Conservation (phyloP, 129 eudicot genomes). For the Tagetes erecta region DNA sequence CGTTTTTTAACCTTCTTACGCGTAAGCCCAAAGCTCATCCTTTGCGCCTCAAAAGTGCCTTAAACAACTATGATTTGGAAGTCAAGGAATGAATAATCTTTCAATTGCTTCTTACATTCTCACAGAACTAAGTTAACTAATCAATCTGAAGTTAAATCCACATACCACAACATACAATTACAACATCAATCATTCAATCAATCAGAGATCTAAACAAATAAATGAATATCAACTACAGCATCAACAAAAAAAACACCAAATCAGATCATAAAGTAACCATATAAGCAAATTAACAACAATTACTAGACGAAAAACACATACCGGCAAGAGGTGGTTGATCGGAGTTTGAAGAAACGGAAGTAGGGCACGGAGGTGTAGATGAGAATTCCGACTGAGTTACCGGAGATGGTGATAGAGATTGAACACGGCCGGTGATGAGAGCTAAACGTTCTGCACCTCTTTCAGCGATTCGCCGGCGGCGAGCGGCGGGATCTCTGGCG, state of each 20-base stretch:
- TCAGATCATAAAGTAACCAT: not conserved
- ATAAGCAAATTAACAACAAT: not conserved
- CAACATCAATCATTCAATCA: not conserved
- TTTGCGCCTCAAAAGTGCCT: too few species aligned
- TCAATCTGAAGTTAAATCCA: not conserved
- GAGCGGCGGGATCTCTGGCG: slow-evolving; percentile 57
- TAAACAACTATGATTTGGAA: too few species aligned
- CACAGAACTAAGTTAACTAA: slow-evolving; percentile 1
- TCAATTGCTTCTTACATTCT: slow-evolving; percentile 3
- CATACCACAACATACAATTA: not conserved
- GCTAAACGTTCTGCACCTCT: slow-evolving; percentile 90
- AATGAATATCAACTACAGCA: not conserved
- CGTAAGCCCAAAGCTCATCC: too few species aligned
- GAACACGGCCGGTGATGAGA: slow-evolving; percentile 77
- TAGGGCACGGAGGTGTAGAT: slow-evolving; percentile 28
- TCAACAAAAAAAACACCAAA: not conserved
- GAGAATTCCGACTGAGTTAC: slow-evolving; percentile 23
- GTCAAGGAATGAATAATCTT: too few species aligned
- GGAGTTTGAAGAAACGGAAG: slow-evolving; percentile 29
- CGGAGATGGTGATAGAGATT: slow-evolving; percentile 33
- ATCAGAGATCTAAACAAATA: slow-evolving; percentile 16
- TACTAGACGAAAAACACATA: slow-evolving; percentile 1
- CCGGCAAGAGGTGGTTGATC: slow-evolving; percentile 15
- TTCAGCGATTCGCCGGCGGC: slow-evolving; percentile 76
- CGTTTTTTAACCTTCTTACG: too few species aligned